Percentiles rank a stretch among this genome's conserved stretches.
Evolutionary conservation across 352 stramenopile species (phyloP).

Genomic region (Peronosclerospora sorghi): DNA sequence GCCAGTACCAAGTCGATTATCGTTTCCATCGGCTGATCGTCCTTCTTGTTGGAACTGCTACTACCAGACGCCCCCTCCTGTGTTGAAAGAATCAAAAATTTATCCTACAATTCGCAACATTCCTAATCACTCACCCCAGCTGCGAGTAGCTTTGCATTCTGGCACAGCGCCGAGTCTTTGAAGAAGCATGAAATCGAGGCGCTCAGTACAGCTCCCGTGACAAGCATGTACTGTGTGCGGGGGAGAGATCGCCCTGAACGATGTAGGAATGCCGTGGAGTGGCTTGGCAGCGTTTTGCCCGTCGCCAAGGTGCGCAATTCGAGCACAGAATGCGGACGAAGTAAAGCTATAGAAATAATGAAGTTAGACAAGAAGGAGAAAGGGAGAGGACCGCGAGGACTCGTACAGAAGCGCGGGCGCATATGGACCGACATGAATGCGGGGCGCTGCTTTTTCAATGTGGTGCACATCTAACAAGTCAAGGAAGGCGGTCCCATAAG

Average conservation of each 20-base stretch:
- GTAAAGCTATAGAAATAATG: conserved; percentile 24
- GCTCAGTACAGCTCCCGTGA: conserved; percentile 37
- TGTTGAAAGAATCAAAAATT: background rate
- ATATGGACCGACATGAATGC: too few relatives aligned
- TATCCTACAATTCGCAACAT: background rate
- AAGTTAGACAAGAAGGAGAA: background rate
- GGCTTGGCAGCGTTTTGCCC: conserved; percentile 21
- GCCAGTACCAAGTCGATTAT: conserved; percentile 53
- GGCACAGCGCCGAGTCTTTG: conserved; percentile 32
- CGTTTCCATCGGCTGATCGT: conserved; percentile 42
- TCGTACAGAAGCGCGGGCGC: background rate
- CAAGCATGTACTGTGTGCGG: conserved; percentile 17
- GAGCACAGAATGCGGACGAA: conserved; percentile 31
- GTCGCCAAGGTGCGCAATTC: conserved; percentile 15
- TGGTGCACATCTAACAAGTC: too few relatives aligned
- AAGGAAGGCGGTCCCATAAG: too few relatives aligned
- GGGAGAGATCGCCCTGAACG: conserved; percentile 12
- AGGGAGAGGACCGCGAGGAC: background rate
- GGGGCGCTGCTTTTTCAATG: too few relatives aligned
- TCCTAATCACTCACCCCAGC: background rate
- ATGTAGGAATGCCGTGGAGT: conserved; percentile 22
- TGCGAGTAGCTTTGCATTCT: conserved; percentile 19
- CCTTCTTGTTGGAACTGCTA: conserved; percentile 24
- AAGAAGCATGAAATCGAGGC: conserved; percentile 33
- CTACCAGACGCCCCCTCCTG: conserved; percentile 25